phyloP scores from a whole-genome alignment of 495 filamentous ascomycete species.

The Parmelia sp. region DNA sequence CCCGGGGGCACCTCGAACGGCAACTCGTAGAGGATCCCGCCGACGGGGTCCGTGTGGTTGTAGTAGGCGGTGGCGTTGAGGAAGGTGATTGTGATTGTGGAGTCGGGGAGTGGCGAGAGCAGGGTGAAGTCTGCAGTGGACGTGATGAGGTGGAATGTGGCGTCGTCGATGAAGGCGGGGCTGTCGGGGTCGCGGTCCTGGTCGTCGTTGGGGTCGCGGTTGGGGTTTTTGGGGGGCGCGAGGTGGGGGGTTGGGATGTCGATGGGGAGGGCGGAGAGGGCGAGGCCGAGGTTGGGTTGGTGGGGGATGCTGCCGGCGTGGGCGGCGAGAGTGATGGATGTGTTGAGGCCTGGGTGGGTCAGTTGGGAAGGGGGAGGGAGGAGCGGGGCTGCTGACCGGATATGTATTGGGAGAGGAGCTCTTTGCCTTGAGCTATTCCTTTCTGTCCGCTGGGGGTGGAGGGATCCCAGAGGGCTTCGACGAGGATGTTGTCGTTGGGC shows the following conservation, averaged over 20 bases:
- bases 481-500: constrained; percentile 60
- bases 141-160: constrained; percentile 76
- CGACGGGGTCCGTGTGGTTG: constrained; percentile 68
- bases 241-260: constrained; percentile 65
- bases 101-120: constrained; percentile 65
- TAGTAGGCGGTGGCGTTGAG: constrained; percentile 83
- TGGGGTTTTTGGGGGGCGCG: constrained; percentile 43
- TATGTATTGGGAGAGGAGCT: constrained; percentile 76
- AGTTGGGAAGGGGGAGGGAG: background rate
- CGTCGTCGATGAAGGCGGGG: constrained; percentile 70
- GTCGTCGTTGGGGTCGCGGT: constrained; percentile 36
- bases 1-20: constrained; percentile 78
- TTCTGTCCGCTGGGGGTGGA: constrained; percentile 49
- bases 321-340: constrained; percentile 62
- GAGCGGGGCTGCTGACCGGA: constrained; percentile 52
- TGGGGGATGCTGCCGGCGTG: constrained; percentile 66
- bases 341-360: constrained; percentile 56
- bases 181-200: constrained; percentile 37
- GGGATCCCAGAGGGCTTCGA: constrained; percentile 73
- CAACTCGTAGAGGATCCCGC: constrained; percentile 63
- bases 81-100: constrained; percentile 64
- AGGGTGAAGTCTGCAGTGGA: constrained; percentile 83
- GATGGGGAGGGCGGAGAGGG: constrained; percentile 61
- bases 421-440: constrained; percentile 55
- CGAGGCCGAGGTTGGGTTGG: constrained; percentile 63